phyloP scores from a whole-genome alignment of 2,329 filamentous ascomycete genomes.

The Trichoderma oligosporum region DNA sequence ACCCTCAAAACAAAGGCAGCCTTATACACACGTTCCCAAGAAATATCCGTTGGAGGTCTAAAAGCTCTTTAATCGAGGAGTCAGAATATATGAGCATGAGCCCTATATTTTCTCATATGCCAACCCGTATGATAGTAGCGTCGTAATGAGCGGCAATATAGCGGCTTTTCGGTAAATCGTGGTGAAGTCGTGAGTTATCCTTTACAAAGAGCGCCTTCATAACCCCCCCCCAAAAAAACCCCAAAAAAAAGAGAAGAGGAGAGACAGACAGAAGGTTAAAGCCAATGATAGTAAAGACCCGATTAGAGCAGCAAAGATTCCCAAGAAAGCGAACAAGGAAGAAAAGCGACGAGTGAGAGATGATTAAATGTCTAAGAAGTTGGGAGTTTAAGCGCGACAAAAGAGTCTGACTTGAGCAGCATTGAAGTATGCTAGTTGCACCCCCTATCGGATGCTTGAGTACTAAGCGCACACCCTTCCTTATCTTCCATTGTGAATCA shows the following conservation, averaged over 20 bases:
- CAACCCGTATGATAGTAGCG: too few species aligned
- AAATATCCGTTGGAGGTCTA: too few species aligned
- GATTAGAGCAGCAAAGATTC: too few species aligned
- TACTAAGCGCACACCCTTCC: background rate
- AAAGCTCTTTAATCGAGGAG: too few species aligned
- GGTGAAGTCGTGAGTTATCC: background rate
- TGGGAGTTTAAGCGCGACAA: conserved; percentile 5
- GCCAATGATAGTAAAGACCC: background rate
- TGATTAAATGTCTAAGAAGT: background rate
- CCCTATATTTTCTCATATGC: too few species aligned
- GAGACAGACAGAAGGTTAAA: background rate
- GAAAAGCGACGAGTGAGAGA: background rate
- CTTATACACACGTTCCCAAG: too few species aligned
- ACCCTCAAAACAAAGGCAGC: background rate
- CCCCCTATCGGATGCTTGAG: background rate
- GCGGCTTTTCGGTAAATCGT: too few species aligned
- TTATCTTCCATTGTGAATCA: background rate
- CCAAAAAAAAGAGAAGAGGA: background rate
- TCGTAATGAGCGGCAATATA: too few species aligned
- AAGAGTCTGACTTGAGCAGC: background rate
- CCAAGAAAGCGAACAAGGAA: background rate
- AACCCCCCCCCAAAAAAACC: background rate
- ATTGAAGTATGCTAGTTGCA: conserved; percentile 10
- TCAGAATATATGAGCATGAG: too few species aligned
- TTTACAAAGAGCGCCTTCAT: background rate